Conservation (phyloP, 78 protist genomes). For the Thecamonas trahens region DNA sequence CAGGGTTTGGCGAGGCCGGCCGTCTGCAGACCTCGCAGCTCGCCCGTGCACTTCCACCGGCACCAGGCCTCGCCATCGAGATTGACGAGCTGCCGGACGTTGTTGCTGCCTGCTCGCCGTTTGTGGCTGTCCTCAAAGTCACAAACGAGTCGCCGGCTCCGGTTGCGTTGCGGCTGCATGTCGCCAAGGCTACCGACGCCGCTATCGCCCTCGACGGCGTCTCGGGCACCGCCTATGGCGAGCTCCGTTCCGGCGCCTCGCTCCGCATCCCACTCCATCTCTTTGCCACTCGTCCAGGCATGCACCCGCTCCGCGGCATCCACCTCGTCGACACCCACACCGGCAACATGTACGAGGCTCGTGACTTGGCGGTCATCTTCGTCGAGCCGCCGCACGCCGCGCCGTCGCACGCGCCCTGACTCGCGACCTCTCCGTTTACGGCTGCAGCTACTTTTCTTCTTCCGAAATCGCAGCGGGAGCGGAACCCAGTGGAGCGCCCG, state of each 20-base stretch:
- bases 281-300: neutral
- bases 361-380: too few relatives aligned
- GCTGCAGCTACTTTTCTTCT: too few relatives aligned
- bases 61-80: neutral
- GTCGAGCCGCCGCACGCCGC: too few relatives aligned
- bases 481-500: too few relatives aligned
- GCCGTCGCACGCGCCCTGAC: too few relatives aligned
- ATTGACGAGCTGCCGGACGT: neutral
- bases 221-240: neutral
- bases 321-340: too few relatives aligned
- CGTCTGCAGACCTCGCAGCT: conserved; percentile 27
- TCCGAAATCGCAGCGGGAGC: too few relatives aligned
- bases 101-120: neutral
- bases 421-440: too few relatives aligned
- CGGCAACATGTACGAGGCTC: too few relatives aligned
- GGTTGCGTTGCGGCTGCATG: neutral
- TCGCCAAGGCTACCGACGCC: neutral
- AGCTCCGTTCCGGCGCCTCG: neutral
- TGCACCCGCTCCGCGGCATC: too few relatives aligned
- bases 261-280: neutral
- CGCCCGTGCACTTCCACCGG: neutral
- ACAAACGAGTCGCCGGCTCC: neutral
- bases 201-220: neutral
- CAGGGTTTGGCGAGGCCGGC: conserved; percentile 10
- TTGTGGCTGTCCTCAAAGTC: neutral